Evolutionary conservation across 2,329 filamentous ascomycete genomes (phyloP).

Genomic region (Colletotrichum tabaci): DNA sequence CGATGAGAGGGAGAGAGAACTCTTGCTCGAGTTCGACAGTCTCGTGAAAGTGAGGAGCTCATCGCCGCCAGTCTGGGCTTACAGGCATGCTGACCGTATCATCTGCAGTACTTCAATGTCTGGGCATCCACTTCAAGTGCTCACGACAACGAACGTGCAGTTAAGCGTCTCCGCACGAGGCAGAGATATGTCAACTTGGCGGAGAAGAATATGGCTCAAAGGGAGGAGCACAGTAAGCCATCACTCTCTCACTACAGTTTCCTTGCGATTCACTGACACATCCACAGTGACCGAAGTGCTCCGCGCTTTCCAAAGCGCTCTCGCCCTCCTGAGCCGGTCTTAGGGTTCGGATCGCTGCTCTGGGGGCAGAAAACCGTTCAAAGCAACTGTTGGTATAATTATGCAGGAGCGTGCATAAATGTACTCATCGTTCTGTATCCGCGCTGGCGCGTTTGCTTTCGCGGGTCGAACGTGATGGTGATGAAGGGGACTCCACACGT

Average conservation of each 20-base stretch:
- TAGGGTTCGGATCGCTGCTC: neutral
- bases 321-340: slow-evolving; percentile 65
- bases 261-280: slow-evolving; percentile 41
- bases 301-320: slow-evolving; percentile 73
- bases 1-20: slow-evolving; percentile 73
- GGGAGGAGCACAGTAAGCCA: slow-evolving; percentile 83
- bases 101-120: slow-evolving; percentile 78
- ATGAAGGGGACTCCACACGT: slow-evolving; percentile 36
- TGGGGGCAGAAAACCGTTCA: neutral
- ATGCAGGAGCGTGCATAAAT: slow-evolving; percentile 22
- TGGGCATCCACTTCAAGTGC: slow-evolving; percentile 83
- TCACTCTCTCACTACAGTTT: slow-evolving; percentile 36
- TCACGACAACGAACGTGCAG: slow-evolving; percentile 82
- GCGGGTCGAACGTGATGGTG: slow-evolving; percentile 7
- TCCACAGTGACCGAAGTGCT: slow-evolving; percentile 69
- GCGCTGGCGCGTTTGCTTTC: slow-evolving; percentile 17
- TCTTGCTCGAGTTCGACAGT: slow-evolving; percentile 77
- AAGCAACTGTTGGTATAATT: slow-evolving; percentile 8
- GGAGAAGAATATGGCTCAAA: slow-evolving; percentile 79
- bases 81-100: slow-evolving; percentile 11
- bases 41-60: slow-evolving; percentile 71
- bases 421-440: neutral
- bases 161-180: slow-evolving; percentile 86
- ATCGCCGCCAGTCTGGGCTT: neutral
- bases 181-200: slow-evolving; percentile 81